Evolutionary conservation across 2,329 filamentous ascomycete genomes (phyloP).

Genomic region (Penicillium palitans): DNA sequence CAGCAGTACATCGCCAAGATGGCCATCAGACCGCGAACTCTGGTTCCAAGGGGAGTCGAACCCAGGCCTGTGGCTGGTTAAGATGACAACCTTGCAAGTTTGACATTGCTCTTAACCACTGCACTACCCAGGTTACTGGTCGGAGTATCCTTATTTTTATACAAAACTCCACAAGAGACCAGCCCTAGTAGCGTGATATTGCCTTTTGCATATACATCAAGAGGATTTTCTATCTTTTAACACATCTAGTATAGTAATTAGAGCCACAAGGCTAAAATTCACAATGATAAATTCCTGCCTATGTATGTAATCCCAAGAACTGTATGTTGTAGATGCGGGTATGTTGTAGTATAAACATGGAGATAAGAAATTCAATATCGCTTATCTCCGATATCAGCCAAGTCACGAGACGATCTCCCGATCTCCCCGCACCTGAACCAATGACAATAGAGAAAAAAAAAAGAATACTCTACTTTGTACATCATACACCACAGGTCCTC

Average conservation of each 20-base stretch:
- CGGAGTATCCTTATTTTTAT: too few relatives aligned
- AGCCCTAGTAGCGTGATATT: too few relatives aligned
- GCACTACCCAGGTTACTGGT: too few relatives aligned
- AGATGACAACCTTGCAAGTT: too few relatives aligned
- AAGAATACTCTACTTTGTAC: not conserved
- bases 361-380: not conserved
- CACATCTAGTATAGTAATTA: not conserved
- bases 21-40: too few relatives aligned
- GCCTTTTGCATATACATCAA: too few relatives aligned
- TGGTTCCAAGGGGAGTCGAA: too few relatives aligned
- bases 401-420: conserved; percentile 7
- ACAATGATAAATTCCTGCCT: not conserved
- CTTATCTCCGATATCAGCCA: not conserved
- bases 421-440: conserved; percentile 2
- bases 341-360: not conserved
- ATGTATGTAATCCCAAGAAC: not conserved
- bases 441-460: not conserved
- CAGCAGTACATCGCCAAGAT: too few relatives aligned
- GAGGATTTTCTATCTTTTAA: not conserved
- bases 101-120: too few relatives aligned
- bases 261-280: not conserved
- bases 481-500: not conserved
- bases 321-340: too few relatives aligned
- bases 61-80: too few relatives aligned
- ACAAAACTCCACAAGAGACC: too few relatives aligned